Evolutionary conservation across 2,329 filamentous ascomycete genomes (phyloP), one percentile per base, ranked within the genome.

Genomic region (Laburnicola sp.): DNA sequence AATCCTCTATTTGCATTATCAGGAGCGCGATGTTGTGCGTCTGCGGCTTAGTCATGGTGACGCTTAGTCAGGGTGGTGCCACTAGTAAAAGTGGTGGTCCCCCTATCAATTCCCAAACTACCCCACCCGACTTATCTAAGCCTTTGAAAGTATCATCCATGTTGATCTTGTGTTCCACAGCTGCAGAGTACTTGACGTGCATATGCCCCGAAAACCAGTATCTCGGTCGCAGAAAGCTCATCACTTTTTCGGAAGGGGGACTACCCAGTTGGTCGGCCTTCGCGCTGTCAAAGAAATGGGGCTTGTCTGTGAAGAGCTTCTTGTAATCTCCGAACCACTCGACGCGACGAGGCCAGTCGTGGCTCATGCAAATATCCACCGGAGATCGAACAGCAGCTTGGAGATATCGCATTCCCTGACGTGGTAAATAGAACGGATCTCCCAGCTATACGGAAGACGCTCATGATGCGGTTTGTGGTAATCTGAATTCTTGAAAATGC

Each of bases 201-300:
- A 49, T 49, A 37, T 49, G 46, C 7, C 46, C 46, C 22, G 46
- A 42, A 34, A 49, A 49, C 46, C 46, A 49, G 31, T 49, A 44
- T 31, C n/a, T 49, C 25, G 46, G 39, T 22, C 46, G 38, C 31
- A 49, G 39, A 49, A 7, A 31, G 25, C 44, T 36, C 46, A 49
- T 35, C 22, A 49, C 32, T 31, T 49, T 10, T 31, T 49, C 46
- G 6, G 38, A 38, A 27, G 46, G 46, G 3, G 39, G 38, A 44
- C 46, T 49, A 21, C 46, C 46, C 32, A 49, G 25, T 35, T 30
- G 26, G 31, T 49, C 46, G 38, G 6, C n/a, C 46, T 44, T 49
- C 6, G 39, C 46, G 39, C 46, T 49, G 30, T 49, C 46, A 36
- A 43, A 44, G 32, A 49, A 49, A 30, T 21, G 7, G 21, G 46